Base-by-base conservation (phyloP, 306 rosid species). In the Rosa multiflora region DNA sequence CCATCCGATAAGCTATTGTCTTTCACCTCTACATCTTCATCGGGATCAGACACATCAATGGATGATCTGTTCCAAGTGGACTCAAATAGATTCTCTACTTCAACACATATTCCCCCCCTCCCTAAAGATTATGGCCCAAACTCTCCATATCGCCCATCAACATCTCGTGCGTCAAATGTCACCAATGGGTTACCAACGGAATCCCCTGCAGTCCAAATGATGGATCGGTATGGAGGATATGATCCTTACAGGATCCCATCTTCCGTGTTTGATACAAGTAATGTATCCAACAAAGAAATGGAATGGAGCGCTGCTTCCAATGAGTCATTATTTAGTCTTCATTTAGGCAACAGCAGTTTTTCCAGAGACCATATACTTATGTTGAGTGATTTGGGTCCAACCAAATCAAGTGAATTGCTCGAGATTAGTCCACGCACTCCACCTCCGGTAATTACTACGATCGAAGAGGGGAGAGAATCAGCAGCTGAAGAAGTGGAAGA, bases 261-360 rank as follows among this genome's bases (percentile, higher is more conserved):
- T 76, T 81, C 91, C 2, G 84, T 90, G 74, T 95, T 95, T 67
- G 85, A 78, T 67, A 67, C 58, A 71, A 88, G 73, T 70, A 58
- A 62, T n/a, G 2, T 7, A 76, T 76, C 87, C 59, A 17, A 70
- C 58, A 80, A 72, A 69, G 88, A 87, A 10, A 5, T 78, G 86
- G 97, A 92, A 29, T 95, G 99, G 99, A 95, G 97, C 75, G 61
- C 70, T 79, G 88, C 85, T 85, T 95, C 99, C 49, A 90, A 92
- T 79, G 99, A 95, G 0, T 95, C 97, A 23, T 76, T 95, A 64
- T 95, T 95, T 83, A 95, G 99, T 90, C 75, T 95, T 85, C 89
- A 91, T 21, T 1, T 89, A 37, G 97, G 89, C 77, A 88, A 82
- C 59, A 35, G 18, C 29, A 94, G 95, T 83, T 87, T 89, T 73